These are phyloP conservation scores for Niveomyces coronatus DNA, from an alignment of 2,329 filamentous ascomycete species.

Conservation along the genomic window DNA sequence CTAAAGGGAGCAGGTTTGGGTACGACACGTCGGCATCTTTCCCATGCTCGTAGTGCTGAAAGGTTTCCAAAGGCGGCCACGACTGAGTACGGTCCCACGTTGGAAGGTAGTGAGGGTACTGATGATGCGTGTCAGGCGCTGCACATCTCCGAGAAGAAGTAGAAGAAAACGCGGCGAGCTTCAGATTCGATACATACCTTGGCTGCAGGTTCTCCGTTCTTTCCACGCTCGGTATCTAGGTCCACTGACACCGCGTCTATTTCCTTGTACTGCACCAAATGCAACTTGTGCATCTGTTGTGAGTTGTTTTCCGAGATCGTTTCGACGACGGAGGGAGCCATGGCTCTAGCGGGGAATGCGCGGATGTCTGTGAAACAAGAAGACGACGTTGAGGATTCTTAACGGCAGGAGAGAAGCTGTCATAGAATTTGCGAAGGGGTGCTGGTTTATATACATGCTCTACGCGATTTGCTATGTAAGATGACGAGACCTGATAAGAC, in stretches of 20 bases:
- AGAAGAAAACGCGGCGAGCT: not conserved
- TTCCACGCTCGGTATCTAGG: slow-evolving; percentile 19
- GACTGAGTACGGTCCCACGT: slow-evolving; percentile 47
- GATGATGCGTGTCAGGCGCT: not conserved
- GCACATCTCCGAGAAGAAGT: not conserved
- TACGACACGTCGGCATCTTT: slow-evolving; percentile 53
- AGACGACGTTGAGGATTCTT: no score
- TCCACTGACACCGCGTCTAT: slow-evolving; percentile 18
- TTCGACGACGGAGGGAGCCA: slow-evolving; percentile 9
- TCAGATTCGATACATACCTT: slow-evolving; percentile 14
- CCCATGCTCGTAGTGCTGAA: slow-evolving; percentile 56
- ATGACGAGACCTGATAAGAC: no score
- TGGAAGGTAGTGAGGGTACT: slow-evolving; percentile 40
- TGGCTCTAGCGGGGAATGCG: no score
- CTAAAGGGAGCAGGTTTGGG: slow-evolving; percentile 44
- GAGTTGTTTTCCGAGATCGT: slow-evolving; percentile 3
- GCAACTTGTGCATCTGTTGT: slow-evolving; percentile 14
- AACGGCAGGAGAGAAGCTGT: no score
- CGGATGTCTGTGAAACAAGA: not conserved
- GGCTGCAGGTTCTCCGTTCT: slow-evolving; percentile 17
- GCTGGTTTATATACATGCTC: no score
- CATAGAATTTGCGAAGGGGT: no score
- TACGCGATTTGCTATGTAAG: no score
- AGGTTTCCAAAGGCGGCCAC: slow-evolving; percentile 49
- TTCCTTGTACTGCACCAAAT: slow-evolving; percentile 22